Evolutionary conservation across 176 grass and related monocot species (phyloP).

Genomic region (Luzula sylvatica): DNA sequence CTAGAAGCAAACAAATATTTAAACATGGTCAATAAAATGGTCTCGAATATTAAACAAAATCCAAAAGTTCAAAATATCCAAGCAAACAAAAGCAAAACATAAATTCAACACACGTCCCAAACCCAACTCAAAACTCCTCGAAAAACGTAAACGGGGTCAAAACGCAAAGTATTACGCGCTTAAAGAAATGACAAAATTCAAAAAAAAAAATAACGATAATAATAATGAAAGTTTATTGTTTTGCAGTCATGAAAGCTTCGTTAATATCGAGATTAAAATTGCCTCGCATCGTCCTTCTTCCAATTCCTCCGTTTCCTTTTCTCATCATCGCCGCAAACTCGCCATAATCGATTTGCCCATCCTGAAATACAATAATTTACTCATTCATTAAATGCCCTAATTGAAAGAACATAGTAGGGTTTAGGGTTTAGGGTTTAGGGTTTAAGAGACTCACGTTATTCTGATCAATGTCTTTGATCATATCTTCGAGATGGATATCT

Average conservation of each 20-base stretch:
- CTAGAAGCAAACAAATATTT: too few species aligned
- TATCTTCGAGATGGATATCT: slow-evolving; percentile 87
- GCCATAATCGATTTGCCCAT: slow-evolving; percentile 92
- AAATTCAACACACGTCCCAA: too few species aligned
- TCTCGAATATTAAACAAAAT: too few species aligned
- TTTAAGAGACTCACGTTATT: slow-evolving; percentile 80
- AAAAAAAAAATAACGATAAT: not conserved
- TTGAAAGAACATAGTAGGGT: too few species aligned
- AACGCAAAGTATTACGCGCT: too few species aligned
- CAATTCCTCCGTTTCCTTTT: slow-evolving; percentile 61
- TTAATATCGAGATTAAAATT: slow-evolving; percentile 55
- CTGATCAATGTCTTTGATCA: slow-evolving; percentile 86
- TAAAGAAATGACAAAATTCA: not conserved
- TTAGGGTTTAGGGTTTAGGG: not conserved
- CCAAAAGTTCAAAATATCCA: too few species aligned
- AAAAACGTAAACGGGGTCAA: too few species aligned
- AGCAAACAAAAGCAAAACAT: too few species aligned
- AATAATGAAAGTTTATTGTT: slow-evolving; percentile 3
- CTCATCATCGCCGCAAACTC: slow-evolving; percentile 94
- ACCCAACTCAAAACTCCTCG: too few species aligned
- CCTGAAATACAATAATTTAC: slow-evolving; percentile 40
- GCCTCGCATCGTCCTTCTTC: slow-evolving; percentile 68
- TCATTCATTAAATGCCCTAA: not conserved
- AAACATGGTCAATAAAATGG: too few species aligned
- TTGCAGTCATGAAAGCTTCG: slow-evolving; percentile 51